These are phyloP conservation scores for Alternaria ventricosa DNA, from an alignment of 2,329 filamentous ascomycete genomes.

Conservation along the genomic window DNA sequence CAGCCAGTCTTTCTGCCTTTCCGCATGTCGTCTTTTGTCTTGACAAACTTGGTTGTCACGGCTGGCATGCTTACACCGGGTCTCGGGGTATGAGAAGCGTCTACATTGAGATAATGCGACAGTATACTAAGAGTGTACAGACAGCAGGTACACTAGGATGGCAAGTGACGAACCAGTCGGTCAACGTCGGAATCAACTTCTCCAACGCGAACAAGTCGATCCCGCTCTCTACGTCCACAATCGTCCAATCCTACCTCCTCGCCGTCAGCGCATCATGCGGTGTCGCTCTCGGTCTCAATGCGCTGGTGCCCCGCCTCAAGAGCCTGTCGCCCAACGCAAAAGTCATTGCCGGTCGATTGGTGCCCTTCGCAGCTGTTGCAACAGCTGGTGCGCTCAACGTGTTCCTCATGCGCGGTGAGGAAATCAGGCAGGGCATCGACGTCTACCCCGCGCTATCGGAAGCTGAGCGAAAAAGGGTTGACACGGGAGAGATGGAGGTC, in stretches of 20 bases:
- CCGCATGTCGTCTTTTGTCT: conserved; percentile 94
- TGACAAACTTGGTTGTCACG: conserved; percentile 93
- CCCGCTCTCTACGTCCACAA: conserved; percentile 78
- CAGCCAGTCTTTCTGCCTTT: conserved; percentile 92
- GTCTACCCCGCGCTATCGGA: conserved; percentile 82
- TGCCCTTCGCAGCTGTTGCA: conserved; percentile 95
- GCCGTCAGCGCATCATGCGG: conserved; percentile 93
- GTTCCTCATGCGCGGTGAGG: conserved; percentile 95
- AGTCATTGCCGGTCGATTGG: conserved; percentile 80
- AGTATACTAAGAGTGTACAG: conserved; percentile 50
- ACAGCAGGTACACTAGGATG: conserved; percentile 87
- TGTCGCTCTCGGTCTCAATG: conserved; percentile 90
- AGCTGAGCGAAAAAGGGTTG: conserved; percentile 68
- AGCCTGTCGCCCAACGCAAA: conserved; percentile 76
- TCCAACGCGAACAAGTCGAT: conserved; percentile 98
- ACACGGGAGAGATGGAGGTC: conserved; percentile 66
- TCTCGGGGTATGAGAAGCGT: conserved; percentile 64
- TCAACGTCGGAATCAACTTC: conserved; percentile 97
- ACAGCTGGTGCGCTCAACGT: conserved; percentile 92
- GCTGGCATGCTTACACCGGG: conserved; percentile 96
- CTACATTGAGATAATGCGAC: not conserved
- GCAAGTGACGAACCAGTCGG: conserved; percentile 96
- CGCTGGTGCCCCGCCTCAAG: conserved; percentile 84
- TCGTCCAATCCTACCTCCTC: conserved; percentile 87
- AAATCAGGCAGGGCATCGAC: conserved; percentile 92